Evolutionary conservation across 768 basidiomycete genomes (phyloP).

Genomic region (Tulasnella sp.): DNA sequence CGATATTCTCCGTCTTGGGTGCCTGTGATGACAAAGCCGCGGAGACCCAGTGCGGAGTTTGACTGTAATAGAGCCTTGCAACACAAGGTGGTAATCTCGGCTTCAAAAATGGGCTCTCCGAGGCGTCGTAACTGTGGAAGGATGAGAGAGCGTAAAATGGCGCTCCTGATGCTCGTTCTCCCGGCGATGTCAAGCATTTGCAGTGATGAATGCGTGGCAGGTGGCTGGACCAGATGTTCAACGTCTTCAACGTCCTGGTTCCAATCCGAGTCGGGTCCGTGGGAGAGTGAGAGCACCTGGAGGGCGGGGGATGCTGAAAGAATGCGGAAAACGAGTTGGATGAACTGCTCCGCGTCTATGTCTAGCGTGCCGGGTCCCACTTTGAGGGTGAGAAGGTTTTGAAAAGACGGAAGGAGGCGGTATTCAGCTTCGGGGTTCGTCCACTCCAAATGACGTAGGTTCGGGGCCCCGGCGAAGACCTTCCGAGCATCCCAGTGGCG

Average conservation of each 20-base stretch:
- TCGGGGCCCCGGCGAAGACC: neutral
- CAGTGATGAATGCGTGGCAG: neutral
- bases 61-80: neutral
- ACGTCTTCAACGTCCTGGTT: neutral
- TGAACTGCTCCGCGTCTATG: neutral
- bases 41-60: neutral
- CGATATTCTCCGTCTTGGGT: neutral
- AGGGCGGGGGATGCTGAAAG: neutral
- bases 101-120: neutral
- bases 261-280: too few species aligned
- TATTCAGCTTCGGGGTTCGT: neutral
- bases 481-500: neutral
- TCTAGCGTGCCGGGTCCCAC: neutral
- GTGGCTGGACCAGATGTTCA: neutral
- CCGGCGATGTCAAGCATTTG: neutral
- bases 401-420: neutral
- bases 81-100: neutral
- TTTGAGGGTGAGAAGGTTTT: neutral
- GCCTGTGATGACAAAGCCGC: neutral
- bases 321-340: neutral
- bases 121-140: neutral
- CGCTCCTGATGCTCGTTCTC: neutral
- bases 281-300: too few species aligned
- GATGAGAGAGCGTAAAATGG: neutral
- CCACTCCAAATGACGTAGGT: neutral